phyloP scores from a whole-genome alignment of 257 asterid species.

The Capsicum rhomboideum region DNA sequence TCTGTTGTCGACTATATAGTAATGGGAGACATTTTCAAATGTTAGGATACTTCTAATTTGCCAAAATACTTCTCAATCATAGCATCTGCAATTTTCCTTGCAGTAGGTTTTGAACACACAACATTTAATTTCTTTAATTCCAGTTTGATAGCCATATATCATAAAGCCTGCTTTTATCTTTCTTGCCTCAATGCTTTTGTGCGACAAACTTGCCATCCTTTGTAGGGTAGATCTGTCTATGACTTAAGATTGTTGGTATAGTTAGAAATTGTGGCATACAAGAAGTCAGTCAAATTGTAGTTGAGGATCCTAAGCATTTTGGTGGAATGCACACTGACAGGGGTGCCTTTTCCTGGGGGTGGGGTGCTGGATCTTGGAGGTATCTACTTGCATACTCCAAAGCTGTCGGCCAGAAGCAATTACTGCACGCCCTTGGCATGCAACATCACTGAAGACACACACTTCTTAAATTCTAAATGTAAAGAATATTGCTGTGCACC shows the following conservation, averaged over 20 bases:
- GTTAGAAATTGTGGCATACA: neutral
- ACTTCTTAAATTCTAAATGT: neutral
- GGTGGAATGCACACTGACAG: neutral
- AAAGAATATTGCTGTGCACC: neutral
- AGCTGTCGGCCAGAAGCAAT: neutral
- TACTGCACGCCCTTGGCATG: neutral
- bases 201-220: neutral
- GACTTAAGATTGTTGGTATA: neutral
- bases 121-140: neutral
- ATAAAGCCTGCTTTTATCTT: neutral
- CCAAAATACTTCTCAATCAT: neutral
- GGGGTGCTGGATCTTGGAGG: neutral
- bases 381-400: neutral
- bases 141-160: neutral
- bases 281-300: neutral
- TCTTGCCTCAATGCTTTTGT: neutral
- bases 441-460: neutral
- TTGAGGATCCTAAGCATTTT: neutral
- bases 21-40: neutral
- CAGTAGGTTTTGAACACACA: neutral
- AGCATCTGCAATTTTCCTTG: neutral
- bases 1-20: neutral
- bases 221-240: neutral
- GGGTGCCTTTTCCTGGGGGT: neutral
- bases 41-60: neutral